These are phyloP conservation scores for Xanthoceras sorbifolium DNA, from an alignment of 345 rosid species.

Conservation along the genomic window DNA sequence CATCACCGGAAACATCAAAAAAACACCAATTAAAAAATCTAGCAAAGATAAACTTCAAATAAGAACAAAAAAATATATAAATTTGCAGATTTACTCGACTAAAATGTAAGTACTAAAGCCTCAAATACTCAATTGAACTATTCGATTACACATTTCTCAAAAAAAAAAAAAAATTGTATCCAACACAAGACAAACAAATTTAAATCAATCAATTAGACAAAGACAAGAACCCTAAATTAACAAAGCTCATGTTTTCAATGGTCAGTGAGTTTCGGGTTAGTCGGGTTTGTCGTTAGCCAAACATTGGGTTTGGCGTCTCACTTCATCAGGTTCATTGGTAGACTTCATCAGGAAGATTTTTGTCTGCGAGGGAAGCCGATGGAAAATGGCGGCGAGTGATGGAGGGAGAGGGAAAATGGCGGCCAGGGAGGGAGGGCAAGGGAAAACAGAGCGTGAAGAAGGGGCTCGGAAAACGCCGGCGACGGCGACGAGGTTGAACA, in stretches of 20 bases:
- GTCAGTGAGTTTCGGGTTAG: conserved; percentile 13
- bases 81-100: neutral
- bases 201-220: neutral
- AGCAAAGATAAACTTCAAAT: too few species aligned
- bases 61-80: neutral
- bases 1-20: conserved; percentile 39
- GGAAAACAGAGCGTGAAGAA: too few species aligned
- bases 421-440: too few species aligned
- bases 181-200: neutral
- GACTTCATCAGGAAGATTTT: too few species aligned
- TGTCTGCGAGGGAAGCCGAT: too few species aligned
- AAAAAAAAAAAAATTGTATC: neutral
- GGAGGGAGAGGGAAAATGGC: too few species aligned
- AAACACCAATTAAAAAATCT: neutral
- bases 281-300: too few species aligned
- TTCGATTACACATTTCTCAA: neutral
- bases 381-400: too few species aligned
- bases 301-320: too few species aligned
- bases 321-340: too few species aligned
- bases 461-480: too few species aligned
- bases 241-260: neutral
- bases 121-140: neutral
- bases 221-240: conserved; percentile 22
- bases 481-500: too few species aligned
- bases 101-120: neutral